phyloP scores from a whole-genome alignment of 1,284 basidiomycete genomes.

The Agaricales sp. region DNA sequence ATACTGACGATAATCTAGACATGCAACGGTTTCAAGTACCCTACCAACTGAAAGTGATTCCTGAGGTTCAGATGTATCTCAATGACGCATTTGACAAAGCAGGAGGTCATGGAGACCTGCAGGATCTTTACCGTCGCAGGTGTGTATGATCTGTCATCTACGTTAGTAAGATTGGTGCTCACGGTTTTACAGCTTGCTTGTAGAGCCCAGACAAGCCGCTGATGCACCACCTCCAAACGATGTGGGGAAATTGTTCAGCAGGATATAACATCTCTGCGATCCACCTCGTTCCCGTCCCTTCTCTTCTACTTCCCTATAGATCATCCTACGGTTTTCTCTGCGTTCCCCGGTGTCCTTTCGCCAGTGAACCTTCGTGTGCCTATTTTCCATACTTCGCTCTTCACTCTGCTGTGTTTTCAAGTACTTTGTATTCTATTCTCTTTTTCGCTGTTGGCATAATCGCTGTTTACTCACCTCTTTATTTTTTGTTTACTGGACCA shows the following conservation, averaged over 20 bases:
- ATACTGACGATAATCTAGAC: conserved; percentile 31
- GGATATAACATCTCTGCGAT: background rate
- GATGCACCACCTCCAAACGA: conserved; percentile 58
- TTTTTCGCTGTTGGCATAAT: too few relatives aligned
- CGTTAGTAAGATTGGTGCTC: conserved; percentile 7
- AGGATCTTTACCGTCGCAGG: conserved; percentile 77
- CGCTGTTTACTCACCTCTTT: too few relatives aligned
- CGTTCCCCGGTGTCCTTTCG: too few relatives aligned
- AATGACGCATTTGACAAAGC: conserved; percentile 62
- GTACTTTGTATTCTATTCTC: too few relatives aligned
- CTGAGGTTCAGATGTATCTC: conserved; percentile 77
- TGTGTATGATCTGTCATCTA: conserved; percentile 19
- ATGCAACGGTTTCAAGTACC: conserved; percentile 90
- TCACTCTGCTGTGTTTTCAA: too few relatives aligned
- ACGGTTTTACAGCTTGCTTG: conserved; percentile 43
- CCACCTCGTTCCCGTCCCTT: background rate
- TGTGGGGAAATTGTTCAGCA: conserved; percentile 11
- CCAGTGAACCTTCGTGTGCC: too few relatives aligned
- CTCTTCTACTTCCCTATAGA: background rate
- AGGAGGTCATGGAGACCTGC: conserved; percentile 62
- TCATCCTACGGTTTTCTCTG: background rate
- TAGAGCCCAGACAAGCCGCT: conserved; percentile 70
- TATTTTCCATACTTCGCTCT: too few relatives aligned
- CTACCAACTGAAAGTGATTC: conserved; percentile 75
- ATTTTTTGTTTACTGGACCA: too few relatives aligned